phyloP scores from a whole-genome alignment of 306 rosid species.

The Trifolium dubium region DNA sequence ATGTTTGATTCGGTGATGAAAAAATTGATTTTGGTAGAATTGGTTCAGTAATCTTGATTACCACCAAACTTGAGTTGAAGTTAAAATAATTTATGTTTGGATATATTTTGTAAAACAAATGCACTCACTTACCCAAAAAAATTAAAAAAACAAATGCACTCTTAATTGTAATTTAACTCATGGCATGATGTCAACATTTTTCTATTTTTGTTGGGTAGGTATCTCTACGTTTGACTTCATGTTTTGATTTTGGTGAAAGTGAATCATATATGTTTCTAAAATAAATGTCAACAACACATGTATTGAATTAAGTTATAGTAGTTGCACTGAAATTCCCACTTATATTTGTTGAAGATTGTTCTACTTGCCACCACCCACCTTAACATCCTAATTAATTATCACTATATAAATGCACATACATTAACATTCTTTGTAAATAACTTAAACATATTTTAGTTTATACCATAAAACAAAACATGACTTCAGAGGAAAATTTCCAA shows the following conservation, averaged over 20 bases:
- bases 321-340: slow-evolving; percentile 37
- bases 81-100: too few species aligned
- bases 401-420: slow-evolving; percentile 15
- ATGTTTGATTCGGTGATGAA: too few species aligned
- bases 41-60: too few species aligned
- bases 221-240: slow-evolving; percentile 53
- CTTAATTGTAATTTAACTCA: slow-evolving; percentile 1
- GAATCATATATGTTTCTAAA: slow-evolving; percentile 35
- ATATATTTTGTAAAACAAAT: too few species aligned
- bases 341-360: slow-evolving; percentile 68
- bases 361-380: slow-evolving; percentile 68
- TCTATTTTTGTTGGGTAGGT: slow-evolving; percentile 59
- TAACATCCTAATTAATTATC: slow-evolving; percentile 14
- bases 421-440: not conserved
- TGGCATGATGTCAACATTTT: slow-evolving; percentile 38
- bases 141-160: too few species aligned
- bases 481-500: slow-evolving; percentile 31
- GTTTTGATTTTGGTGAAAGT: slow-evolving; percentile 53
- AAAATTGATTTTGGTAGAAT: too few species aligned
- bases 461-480: slow-evolving; percentile 43
- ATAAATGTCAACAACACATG: slow-evolving; percentile 38
- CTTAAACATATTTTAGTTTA: not conserved
- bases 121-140: too few species aligned
- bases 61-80: too few species aligned
- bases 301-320: slow-evolving; percentile 48